Conservation (phyloP, 148 eudicot species). For the Cornus florida region DNA sequence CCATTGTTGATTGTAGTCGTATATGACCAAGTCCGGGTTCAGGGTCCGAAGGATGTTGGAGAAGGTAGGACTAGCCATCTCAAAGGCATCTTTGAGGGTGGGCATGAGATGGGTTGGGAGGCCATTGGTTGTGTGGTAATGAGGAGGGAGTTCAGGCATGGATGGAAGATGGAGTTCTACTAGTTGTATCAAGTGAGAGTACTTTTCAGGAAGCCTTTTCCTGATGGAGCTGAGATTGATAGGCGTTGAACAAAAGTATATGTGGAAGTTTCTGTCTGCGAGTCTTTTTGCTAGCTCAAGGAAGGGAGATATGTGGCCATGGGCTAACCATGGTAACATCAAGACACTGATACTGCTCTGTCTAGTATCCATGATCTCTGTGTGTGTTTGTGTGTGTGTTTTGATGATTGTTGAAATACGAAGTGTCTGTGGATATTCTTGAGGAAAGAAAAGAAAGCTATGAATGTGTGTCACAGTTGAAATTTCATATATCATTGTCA, state of each 20-base stretch:
- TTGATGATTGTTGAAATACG: no score
- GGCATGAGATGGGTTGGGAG: constrained; percentile 33
- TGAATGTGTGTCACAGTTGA: no score
- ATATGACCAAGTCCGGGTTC: constrained; percentile 10
- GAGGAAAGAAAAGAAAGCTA: no score
- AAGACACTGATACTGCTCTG: no score
- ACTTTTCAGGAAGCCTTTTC: constrained; percentile 6
- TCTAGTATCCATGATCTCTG: no score
- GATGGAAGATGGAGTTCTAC: constrained; percentile 30
- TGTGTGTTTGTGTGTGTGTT: no score
- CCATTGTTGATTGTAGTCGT: constrained; percentile 6
- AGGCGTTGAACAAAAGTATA: constrained; percentile 25
- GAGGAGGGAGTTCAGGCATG: constrained; percentile 28
- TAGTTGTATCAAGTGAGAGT: constrained; percentile 12
- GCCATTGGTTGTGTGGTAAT: constrained; percentile 33
- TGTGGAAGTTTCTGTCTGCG: neutral
- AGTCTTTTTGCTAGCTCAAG: constrained; percentile 34
- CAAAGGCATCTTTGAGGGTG: constrained; percentile 23
- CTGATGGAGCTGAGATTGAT: constrained; percentile 23
- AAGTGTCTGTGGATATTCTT: no score
- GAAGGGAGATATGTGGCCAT: constrained; percentile 25
- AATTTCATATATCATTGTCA: no score
- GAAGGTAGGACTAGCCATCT: constrained; percentile 15
- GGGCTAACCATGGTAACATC: constrained; percentile 20
- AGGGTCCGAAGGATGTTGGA: neutral